These are phyloP conservation scores for Platanthera zijinensis DNA, from an alignment of 106 monocot genomes.

Conservation along the genomic window DNA sequence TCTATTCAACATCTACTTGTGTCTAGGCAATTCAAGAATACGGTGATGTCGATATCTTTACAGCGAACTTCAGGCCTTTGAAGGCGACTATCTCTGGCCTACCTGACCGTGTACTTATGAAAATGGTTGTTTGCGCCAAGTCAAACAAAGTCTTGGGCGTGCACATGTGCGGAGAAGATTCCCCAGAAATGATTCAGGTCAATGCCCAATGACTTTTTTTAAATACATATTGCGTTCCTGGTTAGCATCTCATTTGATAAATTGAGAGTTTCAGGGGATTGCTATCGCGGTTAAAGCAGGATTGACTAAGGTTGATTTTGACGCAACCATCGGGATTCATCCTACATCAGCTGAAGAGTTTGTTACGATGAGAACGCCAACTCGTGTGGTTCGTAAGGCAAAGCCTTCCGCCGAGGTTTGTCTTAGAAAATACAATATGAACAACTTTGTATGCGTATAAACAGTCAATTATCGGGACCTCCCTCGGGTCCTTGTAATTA, in stretches of 20 bases:
- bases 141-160: constrained; percentile 88
- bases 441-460: too few species aligned
- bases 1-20: neutral
- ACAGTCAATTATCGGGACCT: neutral
- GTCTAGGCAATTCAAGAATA: constrained; percentile 77
- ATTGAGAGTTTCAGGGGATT: constrained; percentile 51
- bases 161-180: constrained; percentile 98
- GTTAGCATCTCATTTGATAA: neutral
- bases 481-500: neutral
- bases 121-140: constrained; percentile 87
- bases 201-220: constrained; percentile 6
- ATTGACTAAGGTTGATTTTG: constrained; percentile 79
- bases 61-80: constrained; percentile 88
- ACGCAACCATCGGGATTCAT: constrained; percentile 86
- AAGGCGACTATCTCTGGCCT: constrained; percentile 94
- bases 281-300: constrained; percentile 95
- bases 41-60: constrained; percentile 85
- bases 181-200: constrained; percentile 97
- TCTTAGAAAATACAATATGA: neutral
- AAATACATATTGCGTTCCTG: constrained; percentile 2
- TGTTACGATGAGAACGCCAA: constrained; percentile 93
- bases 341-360: constrained; percentile 95
- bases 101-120: constrained; percentile 90
- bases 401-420: constrained; percentile 37
- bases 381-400: constrained; percentile 61